A percentile compares a stretch with the other conserved stretches of the same genome.
phyloP scores from a whole-genome alignment of 352 stramenopile genomes.

The Saprolegnia diclina region DNA sequence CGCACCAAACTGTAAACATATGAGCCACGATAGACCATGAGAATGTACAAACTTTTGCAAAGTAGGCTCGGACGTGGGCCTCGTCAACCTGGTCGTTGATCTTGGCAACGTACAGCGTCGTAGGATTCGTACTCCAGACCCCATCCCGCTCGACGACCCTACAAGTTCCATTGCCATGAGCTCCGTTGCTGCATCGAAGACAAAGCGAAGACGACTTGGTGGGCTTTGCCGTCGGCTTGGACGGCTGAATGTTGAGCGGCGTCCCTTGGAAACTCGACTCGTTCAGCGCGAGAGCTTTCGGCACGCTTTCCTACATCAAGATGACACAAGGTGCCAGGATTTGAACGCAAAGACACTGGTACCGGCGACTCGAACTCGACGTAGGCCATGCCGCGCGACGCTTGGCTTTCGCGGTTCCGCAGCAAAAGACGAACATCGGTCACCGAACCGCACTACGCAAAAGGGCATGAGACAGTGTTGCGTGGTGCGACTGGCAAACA shows the following conservation, averaged over 20 bases:
- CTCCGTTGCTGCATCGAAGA: background rate
- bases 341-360: background rate
- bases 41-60: background rate
- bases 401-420: constrained; percentile 22
- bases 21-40: background rate
- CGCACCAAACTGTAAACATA: background rate
- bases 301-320: background rate
- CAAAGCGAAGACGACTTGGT: background rate
- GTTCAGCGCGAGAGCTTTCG: background rate
- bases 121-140: constrained; percentile 6
- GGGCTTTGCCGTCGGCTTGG: background rate
- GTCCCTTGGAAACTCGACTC: background rate
- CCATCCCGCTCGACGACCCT: constrained; percentile 6
- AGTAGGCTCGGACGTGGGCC: background rate
- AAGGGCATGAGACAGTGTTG: background rate
- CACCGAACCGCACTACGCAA: constrained; percentile 4
- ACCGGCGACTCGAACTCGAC: constrained; percentile 16
- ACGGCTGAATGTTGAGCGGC: constrained; percentile 14
- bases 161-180: background rate
- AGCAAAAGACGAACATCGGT: constrained; percentile 5
- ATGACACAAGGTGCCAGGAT: background rate
- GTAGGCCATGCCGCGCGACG: constrained; percentile 20
- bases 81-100: background rate
- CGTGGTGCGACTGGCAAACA: background rate
- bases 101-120: constrained; percentile 11